phyloP scores from a whole-genome alignment of 371 early-diverging fungal genomes.

The Actinomortierella wolfii region DNA sequence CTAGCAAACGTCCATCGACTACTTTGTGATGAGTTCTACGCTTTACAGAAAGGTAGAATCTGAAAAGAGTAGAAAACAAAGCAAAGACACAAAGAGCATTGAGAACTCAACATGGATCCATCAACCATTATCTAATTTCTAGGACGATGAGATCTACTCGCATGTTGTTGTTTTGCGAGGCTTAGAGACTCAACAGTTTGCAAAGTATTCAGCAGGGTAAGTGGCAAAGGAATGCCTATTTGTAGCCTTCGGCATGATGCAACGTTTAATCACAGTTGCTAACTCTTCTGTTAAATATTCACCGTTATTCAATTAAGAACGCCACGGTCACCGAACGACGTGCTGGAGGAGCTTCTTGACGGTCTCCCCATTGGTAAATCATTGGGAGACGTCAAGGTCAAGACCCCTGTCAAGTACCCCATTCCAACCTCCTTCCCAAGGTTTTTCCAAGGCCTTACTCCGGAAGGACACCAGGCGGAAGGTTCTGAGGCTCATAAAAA shows the following conservation, averaged over 20 bases:
- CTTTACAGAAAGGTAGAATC: too few species aligned
- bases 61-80: not conserved
- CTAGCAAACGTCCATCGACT: too few species aligned
- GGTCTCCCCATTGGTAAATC: slow-evolving; percentile 36
- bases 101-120: too few species aligned
- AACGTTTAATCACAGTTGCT: too few species aligned
- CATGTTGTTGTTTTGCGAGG: slow-evolving; percentile 41
- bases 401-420: slow-evolving; percentile 23
- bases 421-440: slow-evolving; percentile 42
- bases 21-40: too few species aligned
- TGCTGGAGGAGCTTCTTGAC: slow-evolving; percentile 34
- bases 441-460: slow-evolving; percentile 31
- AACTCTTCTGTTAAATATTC: too few species aligned
- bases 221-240: not conserved
- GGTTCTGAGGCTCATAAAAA: too few species aligned
- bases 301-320: slow-evolving; percentile 22
- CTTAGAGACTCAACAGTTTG: slow-evolving; percentile 29
- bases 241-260: not conserved
- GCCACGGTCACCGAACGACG: slow-evolving; percentile 24
- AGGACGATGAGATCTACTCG: slow-evolving; percentile 43
- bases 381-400: slow-evolving; percentile 21
- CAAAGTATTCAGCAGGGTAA: slow-evolving; percentile 31
- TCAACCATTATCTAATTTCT: not conserved
- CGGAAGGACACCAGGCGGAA: slow-evolving; percentile 21
- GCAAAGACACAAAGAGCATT: slow-evolving; percentile 7